phyloP scores from a whole-genome alignment of 2,329 filamentous ascomycete species.

The Emericellopsis atlantica region DNA sequence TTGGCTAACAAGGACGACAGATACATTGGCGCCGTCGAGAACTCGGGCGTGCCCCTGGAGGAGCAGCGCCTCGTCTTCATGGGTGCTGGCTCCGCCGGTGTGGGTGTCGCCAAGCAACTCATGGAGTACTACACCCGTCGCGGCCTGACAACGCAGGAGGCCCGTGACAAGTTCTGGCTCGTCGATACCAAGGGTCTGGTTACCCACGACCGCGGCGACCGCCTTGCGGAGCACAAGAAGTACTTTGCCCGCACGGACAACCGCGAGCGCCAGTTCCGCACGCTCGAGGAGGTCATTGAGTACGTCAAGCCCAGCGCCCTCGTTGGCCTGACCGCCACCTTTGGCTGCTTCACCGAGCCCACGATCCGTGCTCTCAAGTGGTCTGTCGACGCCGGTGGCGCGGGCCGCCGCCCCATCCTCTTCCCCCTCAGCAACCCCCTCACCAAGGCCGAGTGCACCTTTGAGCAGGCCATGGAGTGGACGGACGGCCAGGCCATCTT shows the following conservation, averaged over 20 bases:
- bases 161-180: conserved; percentile 88
- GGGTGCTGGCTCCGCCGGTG: conserved; percentile 88
- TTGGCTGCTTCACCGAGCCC: conserved; percentile 83
- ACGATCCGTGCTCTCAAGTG: conserved; percentile 62
- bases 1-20: conserved; percentile 45
- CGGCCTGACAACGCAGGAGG: conserved; percentile 77
- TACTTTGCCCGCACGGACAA: conserved; percentile 56
- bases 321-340: conserved; percentile 87
- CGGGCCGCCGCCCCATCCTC: conserved; percentile 74
- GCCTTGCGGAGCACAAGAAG: conserved; percentile 80
- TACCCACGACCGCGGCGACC: conserved; percentile 84
- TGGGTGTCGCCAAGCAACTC: conserved; percentile 95
- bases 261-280: conserved; percentile 58
- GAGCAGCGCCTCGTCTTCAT: conserved; percentile 95
- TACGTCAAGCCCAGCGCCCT: conserved; percentile 91
- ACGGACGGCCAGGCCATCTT: conserved; percentile 89
- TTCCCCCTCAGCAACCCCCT: conserved; percentile 96
- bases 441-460: conserved; percentile 95
- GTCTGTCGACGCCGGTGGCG: conserved; percentile 47
- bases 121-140: conserved; percentile 94
- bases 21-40: conserved; percentile 63
- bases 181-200: conserved; percentile 96
- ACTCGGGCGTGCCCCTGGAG: conserved; percentile 71
- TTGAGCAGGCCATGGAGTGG: conserved; percentile 82
- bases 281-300: conserved; percentile 81